Conservation (phyloP, 176 grass and related monocot species). For the Thinopyrum elongatum region DNA sequence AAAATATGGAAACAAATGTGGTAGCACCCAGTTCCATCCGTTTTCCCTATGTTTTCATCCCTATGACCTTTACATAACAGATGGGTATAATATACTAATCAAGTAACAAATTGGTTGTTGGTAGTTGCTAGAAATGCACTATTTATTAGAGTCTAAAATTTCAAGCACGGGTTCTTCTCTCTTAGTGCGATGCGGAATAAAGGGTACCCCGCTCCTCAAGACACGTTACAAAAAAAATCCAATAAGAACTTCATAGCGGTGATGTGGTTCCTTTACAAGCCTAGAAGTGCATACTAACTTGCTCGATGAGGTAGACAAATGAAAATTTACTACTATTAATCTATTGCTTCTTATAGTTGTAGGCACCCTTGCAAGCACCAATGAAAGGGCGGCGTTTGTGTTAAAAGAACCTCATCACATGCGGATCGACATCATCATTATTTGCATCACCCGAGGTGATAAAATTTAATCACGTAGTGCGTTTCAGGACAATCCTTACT, state of each 20-base stretch:
- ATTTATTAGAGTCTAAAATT: too few species aligned
- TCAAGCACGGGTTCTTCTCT: too few species aligned
- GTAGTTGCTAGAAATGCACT: neutral
- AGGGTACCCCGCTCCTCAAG: too few species aligned
- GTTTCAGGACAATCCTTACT: constrained; percentile 26
- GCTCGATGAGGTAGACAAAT: neutral
- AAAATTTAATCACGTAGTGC: neutral
- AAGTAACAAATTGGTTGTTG: too few species aligned
- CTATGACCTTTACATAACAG: too few species aligned
- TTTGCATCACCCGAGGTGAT: neutral
- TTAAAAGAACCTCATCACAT: neutral
- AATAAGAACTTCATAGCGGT: neutral
- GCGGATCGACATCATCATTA: constrained; percentile 41
- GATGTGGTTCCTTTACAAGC: neutral
- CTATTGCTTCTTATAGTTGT: neutral
- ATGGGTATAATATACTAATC: too few species aligned
- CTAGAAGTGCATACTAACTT: neutral
- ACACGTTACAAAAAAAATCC: neutral
- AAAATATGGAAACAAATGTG: too few species aligned
- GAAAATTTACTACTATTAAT: neutral
- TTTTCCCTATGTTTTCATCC: too few species aligned
- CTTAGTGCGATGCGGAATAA: too few species aligned
- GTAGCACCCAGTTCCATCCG: too few species aligned
- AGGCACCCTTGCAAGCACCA: neutral
- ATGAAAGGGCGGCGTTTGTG: neutral